A percentile compares a stretch with the other conserved stretches of the same genome.
Evolutionary conservation across 106 monocot genomes (phyloP).

Genomic region (Allium sativum): DNA sequence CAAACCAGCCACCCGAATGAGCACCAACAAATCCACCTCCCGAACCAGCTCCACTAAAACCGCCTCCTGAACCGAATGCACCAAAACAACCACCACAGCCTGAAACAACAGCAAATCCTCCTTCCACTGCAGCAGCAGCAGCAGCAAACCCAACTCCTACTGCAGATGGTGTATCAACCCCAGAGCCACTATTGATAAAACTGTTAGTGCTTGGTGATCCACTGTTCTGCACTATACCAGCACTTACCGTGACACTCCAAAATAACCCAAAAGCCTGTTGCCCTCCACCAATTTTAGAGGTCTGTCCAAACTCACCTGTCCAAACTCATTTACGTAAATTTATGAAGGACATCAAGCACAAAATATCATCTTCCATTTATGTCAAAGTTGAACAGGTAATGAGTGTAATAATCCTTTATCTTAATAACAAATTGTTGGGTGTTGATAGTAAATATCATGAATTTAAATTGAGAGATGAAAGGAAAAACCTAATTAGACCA

Average conservation of each 20-base stretch:
- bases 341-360: too few species aligned
- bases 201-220: constrained; percentile 11
- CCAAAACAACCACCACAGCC: constrained; percentile 47
- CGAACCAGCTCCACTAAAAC: constrained; percentile 9
- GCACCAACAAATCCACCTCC: constrained; percentile 17
- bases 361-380: too few species aligned
- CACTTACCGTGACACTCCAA: constrained; percentile 78
- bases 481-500: too few species aligned
- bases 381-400: too few species aligned
- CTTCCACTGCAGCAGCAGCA: constrained; percentile 19
- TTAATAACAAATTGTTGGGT: too few species aligned
- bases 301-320: constrained; percentile 85
- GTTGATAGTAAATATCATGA: too few species aligned
- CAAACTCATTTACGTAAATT: too few species aligned
- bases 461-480: too few species aligned
- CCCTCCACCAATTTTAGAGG: constrained; percentile 60
- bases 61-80: constrained; percentile 18
- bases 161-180: constrained; percentile 13
- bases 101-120: constrained; percentile 28
- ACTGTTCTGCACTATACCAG: constrained; percentile 21
- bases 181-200: constrained; percentile 30
- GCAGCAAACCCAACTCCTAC: too few species aligned
- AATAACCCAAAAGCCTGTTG: constrained; percentile 84
- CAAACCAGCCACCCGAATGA: constrained; percentile 15
- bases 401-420: too few species aligned